Evolutionary conservation across 345 rosid genomes (phyloP), one percentile per base, ranked within the genome.

Genomic region (Alliaria petiolata): DNA sequence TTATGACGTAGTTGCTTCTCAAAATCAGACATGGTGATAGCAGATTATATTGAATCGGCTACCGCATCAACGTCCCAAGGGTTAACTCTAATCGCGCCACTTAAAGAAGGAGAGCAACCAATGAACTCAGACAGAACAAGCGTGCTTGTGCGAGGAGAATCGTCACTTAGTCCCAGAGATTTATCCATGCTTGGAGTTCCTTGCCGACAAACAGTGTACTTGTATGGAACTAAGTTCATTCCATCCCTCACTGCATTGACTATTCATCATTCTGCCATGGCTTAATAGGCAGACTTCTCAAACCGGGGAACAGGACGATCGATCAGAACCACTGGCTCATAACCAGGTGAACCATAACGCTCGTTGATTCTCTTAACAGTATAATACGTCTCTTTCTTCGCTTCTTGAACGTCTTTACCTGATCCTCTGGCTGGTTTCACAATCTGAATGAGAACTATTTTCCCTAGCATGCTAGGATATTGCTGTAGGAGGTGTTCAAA

Each of bases 281-380:
- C 83, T 42, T 83, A 83, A 17, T 83, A 83, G 20, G 86, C 86
- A 72, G 84, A 78, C 76, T 80, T 83, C 73, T 83, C 86, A 17
- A 59, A 65, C 35, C 80, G 81, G 1, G 82, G 74, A 36, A 80
- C 86, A 50, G 74, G 79, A 64, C 80, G 80, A 59, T 83, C 86
- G n/a, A 83, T 78, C 40, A 83, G 77, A 59, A 83, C 69, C 56
- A 80, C 81, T 7, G 86, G 86, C 76, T 78, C 77, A 22, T 80
- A 83, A 63, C 71, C 79, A 22, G 61, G 69, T 0, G 74, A 58
- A 69, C 86, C 86, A 36, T 67, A 83, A 25, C 35, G 71, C 58
- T 83, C 75, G 44, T 80, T 83, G 61, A 83, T 81, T 74, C 81
- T 75, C 62, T 65, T 33, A 38, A 80, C 79, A 38, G 67, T 66